Conservation (phyloP, 352 stramenopile genomes). For the Phytophthora foliorum region DNA sequence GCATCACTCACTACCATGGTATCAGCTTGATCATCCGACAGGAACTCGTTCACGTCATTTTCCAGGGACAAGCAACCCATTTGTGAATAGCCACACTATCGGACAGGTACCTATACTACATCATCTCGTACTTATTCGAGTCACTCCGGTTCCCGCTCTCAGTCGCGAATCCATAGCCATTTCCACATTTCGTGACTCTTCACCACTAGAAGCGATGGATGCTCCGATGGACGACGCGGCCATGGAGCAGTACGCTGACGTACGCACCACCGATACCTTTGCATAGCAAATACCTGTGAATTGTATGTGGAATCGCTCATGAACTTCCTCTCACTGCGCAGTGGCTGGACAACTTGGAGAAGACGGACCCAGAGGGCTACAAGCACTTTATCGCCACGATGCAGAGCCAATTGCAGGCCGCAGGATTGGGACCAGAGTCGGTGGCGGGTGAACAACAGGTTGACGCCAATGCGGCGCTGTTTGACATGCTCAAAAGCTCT, state of each 20-base stretch:
- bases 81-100: neutral
- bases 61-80: neutral
- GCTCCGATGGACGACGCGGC: conserved; percentile 60
- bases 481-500: conserved; percentile 64
- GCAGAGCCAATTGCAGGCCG: conserved; percentile 62
- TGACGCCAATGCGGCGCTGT: conserved; percentile 48
- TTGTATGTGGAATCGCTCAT: conserved; percentile 5
- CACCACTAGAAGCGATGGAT: conserved; percentile 10
- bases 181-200: conserved; percentile 41
- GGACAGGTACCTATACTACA: neutral
- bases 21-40: conserved; percentile 5
- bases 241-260: conserved; percentile 82
- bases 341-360: conserved; percentile 80
- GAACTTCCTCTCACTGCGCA: conserved; percentile 30
- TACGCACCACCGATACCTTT: conserved; percentile 33
- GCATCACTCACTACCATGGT: neutral
- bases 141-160: neutral
- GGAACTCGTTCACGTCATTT: neutral
- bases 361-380: conserved; percentile 76
- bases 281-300: conserved; percentile 1
- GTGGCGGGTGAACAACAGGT: conserved; percentile 12
- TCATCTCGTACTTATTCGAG: conserved; percentile 26
- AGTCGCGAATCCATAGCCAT: conserved; percentile 25
- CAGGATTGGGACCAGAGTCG: conserved; percentile 12
- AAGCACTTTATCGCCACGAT: conserved; percentile 71